Base-by-base conservation (phyloP, 768 basidiomycete genomes). In the Pisolithus microcarpus region DNA sequence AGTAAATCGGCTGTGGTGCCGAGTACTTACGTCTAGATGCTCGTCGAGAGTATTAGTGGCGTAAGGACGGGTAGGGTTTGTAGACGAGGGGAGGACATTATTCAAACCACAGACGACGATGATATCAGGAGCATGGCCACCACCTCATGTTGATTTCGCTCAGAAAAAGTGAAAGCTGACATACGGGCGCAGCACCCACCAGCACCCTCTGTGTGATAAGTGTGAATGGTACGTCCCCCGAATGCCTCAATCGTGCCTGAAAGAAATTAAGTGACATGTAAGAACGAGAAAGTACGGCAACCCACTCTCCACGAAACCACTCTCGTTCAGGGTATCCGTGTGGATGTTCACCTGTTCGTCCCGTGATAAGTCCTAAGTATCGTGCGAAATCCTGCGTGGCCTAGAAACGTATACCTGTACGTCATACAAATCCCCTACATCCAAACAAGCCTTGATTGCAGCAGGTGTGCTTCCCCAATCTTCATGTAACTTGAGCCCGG, bases 51-150 rank as follows among this genome's bases (percentile, higher is more conserved):
- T 99, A 63, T 98, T 98, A 30, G 74, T 71, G 1, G 91, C 79
- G 63, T 84, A 98, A 0, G 96, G 96, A 38, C 96, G 76, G 0
- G 96, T 98, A 6, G 96, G 96, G 62, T 94, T 99, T 5, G 96
- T 99, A 8, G 96, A 98, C 7, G 90, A 92, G 0, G 96, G 96
- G 8, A 98, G 72, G 2, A 98, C 93, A 52, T 97, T 95, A 1
- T 82, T 71, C 7, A 81, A 78, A 26, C 89, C 91, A 55, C 92
- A 95, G 19, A 97, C 94, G n/a, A 90, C 86, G 63, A 99, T 95
- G 67, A 98, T 97, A 61, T 98, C 96, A 0, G 96, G 96, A 2
- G 95, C 95, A 63, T 97, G 95, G 11, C 96, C 93, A 13, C 93
- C 92, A 45, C 93, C 87, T 85, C 18, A 8, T 49, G 10, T 31